phyloP scores from a whole-genome alignment of 768 basidiomycete genomes.

The Rhodotorula babjevae region DNA sequence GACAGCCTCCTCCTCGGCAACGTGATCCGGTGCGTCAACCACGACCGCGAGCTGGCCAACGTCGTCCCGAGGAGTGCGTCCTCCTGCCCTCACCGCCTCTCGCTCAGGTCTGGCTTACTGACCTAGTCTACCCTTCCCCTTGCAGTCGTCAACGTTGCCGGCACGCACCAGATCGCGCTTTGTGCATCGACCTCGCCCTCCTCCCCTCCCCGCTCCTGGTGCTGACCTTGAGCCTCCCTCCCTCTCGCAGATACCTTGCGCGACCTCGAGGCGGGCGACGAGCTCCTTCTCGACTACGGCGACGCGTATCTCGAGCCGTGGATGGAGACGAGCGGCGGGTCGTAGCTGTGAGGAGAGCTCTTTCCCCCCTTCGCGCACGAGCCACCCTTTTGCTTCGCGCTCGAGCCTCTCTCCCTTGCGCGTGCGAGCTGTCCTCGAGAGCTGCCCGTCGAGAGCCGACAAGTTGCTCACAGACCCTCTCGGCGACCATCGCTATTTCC shows the following conservation, averaged over 20 bases:
- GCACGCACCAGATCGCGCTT: constrained; percentile 9
- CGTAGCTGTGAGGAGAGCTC: not conserved
- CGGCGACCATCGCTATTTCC: no score
- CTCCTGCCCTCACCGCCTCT: no score
- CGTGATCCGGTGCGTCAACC: constrained; percentile 11
- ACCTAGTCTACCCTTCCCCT: no score
- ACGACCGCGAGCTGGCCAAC: not conserved
- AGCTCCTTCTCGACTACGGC: constrained; percentile 12
- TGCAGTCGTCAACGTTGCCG: constrained; percentile 12
- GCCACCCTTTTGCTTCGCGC: no score
- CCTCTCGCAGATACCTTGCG: not conserved
- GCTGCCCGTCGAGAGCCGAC: no score
- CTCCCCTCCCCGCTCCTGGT: not conserved
- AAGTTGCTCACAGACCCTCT: no score
- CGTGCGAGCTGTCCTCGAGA: no score
- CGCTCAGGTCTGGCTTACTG: no score
- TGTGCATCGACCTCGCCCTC: not conserved
- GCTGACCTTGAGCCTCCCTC: not conserved
- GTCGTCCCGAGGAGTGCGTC: not conserved
- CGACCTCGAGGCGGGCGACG: not conserved
- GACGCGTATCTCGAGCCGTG: not conserved
- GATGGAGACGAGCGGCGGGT: not conserved
- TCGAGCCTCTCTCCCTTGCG: no score
- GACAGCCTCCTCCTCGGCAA: not conserved
- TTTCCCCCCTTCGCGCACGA: no score